Evolutionary conservation across 768 basidiomycete species (phyloP), one percentile per base, ranked within the genome.

Genomic region (Macrolepiota albuminosa): DNA sequence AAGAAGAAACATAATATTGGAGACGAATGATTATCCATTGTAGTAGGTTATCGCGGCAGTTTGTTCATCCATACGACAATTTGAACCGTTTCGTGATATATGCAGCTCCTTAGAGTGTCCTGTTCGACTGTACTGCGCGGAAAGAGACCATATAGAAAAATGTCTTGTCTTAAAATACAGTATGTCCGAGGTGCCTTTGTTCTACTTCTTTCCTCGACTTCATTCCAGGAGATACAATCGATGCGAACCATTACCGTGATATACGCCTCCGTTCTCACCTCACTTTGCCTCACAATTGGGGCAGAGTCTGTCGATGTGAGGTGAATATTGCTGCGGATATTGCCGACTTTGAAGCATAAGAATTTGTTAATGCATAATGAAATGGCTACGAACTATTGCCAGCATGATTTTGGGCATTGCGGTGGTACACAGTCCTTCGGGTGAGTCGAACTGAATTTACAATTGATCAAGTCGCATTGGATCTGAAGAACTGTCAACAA

Each of bases 1-100:
- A 98, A 98, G 82, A 84, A 85, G 74, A 87, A 86, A 71, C 91
- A 94, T 70, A 73, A 93, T 65, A 92, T 95, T 65, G 88, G 87
- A 55, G 91, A 93, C 63, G 82, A 84, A 61, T 89, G 74, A 80
- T 56, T 56, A 57, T 56, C 55, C 29, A 61, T 62, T 51, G 40
- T 56, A 63, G 64, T 61, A 67, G 48, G 63, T 59, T 64, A 58
- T 62, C 58, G 45, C 60, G 45, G 59, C 55, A 56, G 51, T 56
- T 37, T 57, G 43, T 59, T 57, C 52, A 53, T 21, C 50, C 31
- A 53, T 54, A 54, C 24, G 51, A 40, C 36, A 21, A 63, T 54
- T 60, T 52, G 33, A 52, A 49, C 45, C 3, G 9, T 24, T 52
- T 34, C 51, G 53, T 48, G 46, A 21, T 36, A 18, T 52, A 18